Evolutionary conservation across 768 basidiomycete genomes (phyloP).

Genomic region (Xanthoconium purpureum): DNA sequence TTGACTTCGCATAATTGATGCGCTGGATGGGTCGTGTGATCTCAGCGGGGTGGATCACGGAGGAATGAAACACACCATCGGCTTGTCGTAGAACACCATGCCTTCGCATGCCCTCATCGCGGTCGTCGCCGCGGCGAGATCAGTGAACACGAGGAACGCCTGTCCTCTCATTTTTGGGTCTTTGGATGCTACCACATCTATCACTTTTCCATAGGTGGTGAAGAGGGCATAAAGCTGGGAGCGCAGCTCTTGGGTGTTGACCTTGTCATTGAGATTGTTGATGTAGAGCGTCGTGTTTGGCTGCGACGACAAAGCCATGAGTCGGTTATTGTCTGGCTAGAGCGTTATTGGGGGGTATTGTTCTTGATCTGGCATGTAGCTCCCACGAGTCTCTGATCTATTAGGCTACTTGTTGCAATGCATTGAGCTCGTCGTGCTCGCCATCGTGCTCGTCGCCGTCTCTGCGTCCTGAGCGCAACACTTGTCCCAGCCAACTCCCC

Average conservation of each 20-base stretch:
- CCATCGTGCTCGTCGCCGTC: slow-evolving; percentile 5
- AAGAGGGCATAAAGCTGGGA: slow-evolving; percentile 84
- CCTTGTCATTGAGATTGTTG: slow-evolving; percentile 90
- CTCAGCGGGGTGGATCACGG: slow-evolving; percentile 2
- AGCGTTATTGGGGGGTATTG: not conserved
- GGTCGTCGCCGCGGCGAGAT: slow-evolving; percentile 85
- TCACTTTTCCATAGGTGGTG: slow-evolving; percentile 87
- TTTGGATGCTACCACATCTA: slow-evolving; percentile 92
- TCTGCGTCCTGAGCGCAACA: slow-evolving; percentile 1
- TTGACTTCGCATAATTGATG: slow-evolving; percentile 87
- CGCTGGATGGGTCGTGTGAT: slow-evolving; percentile 47
- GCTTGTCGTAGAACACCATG: slow-evolving; percentile 90
- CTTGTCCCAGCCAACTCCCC: not conserved
- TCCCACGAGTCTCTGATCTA: slow-evolving; percentile 18
- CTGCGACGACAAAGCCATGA: slow-evolving; percentile 51
- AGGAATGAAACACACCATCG: slow-evolving; percentile 59
- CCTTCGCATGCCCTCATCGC: slow-evolving; percentile 93
- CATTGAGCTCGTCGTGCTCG: not conserved
- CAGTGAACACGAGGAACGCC: slow-evolving; percentile 94
- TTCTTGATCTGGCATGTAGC: slow-evolving; percentile 16
- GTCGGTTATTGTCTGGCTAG: slow-evolving; percentile 11
- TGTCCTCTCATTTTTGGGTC: slow-evolving; percentile 85
- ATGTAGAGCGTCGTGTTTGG: slow-evolving; percentile 89
- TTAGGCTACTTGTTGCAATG: not conserved
- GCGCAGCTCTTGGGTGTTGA: slow-evolving; percentile 87